Evolutionary conservation across 2,329 filamentous ascomycete species (phyloP).

Genomic region (Phoma sp.): DNA sequence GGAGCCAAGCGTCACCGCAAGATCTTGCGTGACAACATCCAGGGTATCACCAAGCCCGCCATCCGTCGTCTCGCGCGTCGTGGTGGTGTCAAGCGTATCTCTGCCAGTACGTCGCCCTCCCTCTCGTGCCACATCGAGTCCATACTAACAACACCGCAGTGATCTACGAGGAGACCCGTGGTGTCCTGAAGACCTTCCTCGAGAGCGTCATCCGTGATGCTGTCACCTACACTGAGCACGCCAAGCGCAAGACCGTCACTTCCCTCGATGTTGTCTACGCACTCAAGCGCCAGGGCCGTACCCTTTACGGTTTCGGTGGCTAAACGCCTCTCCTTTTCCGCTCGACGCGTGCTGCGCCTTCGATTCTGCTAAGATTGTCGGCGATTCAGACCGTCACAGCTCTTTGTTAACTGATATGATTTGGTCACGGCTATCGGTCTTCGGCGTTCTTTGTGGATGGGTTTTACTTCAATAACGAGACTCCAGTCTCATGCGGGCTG

Average conservation of each 20-base stretch:
- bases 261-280: slow-evolving; percentile 70
- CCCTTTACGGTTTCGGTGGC: slow-evolving; percentile 89
- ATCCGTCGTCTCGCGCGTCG: slow-evolving; percentile 62
- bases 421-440: slow-evolving; percentile 37
- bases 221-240: slow-evolving; percentile 80
- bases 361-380: slow-evolving; percentile 57
- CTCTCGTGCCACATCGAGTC: not conserved
- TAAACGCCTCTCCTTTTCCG: slow-evolving; percentile 56
- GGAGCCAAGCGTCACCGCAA: slow-evolving; percentile 62
- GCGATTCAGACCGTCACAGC: slow-evolving; percentile 26
- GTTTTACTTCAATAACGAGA: slow-evolving; percentile 35
- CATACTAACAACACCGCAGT: slow-evolving; percentile 52
- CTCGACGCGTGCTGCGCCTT: slow-evolving; percentile 19
- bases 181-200: slow-evolving; percentile 79
- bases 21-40: slow-evolving; percentile 63
- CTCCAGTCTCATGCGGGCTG: slow-evolving; percentile 26
- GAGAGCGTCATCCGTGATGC: slow-evolving; percentile 78
- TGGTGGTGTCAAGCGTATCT: slow-evolving; percentile 61
- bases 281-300: slow-evolving; percentile 69
- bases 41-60: slow-evolving; percentile 61
- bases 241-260: slow-evolving; percentile 82
- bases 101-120: slow-evolving; percentile 50
- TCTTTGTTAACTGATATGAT: slow-evolving; percentile 36
- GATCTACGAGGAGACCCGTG: slow-evolving; percentile 81
- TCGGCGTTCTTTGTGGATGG: slow-evolving; percentile 39